Evolutionary conservation across 179 eudicot species (phyloP).

Genomic region (Spinacia oleracea): DNA sequence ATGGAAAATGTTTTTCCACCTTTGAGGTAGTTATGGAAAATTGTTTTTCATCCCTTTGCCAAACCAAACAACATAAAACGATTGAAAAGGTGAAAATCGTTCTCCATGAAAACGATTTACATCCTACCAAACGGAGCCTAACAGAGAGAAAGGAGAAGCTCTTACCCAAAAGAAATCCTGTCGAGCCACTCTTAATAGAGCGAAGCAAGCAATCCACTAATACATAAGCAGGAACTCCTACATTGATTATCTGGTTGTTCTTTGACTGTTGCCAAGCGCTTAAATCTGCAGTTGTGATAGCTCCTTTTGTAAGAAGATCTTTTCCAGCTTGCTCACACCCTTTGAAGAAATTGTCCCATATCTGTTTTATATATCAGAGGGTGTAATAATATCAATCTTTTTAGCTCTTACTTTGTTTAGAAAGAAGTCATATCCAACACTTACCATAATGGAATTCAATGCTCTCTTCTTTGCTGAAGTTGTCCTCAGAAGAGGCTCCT

Average conservation of each 20-base stretch:
- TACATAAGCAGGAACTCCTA: constrained; percentile 39
- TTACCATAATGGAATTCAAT: constrained; percentile 33
- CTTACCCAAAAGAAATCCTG: constrained; percentile 38
- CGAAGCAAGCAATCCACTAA: constrained; percentile 39
- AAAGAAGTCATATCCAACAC: background rate
- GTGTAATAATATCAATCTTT: background rate
- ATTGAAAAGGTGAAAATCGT: no score
- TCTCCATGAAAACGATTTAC: no score
- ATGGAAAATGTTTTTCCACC: no score
- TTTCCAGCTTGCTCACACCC: constrained; percentile 28
- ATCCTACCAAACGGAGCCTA: no score
- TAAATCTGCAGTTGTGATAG: constrained; percentile 33
- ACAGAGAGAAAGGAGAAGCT: no score
- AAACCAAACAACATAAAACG: no score
- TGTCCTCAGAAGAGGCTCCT: constrained; percentile 41
- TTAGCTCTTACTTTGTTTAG: background rate
- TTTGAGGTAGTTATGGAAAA: no score
- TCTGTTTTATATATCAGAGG: constrained; percentile 24
- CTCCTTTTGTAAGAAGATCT: constrained; percentile 34
- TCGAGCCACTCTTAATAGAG: constrained; percentile 34
- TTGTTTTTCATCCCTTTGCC: no score
- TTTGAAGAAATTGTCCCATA: constrained; percentile 39
- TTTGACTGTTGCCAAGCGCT: constrained; percentile 37
- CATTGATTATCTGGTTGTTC: constrained; percentile 32
- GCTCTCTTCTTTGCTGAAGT: constrained; percentile 34